Base-by-base conservation (phyloP, 768 basidiomycete species). In the Stropharia rugosoannulata region DNA sequence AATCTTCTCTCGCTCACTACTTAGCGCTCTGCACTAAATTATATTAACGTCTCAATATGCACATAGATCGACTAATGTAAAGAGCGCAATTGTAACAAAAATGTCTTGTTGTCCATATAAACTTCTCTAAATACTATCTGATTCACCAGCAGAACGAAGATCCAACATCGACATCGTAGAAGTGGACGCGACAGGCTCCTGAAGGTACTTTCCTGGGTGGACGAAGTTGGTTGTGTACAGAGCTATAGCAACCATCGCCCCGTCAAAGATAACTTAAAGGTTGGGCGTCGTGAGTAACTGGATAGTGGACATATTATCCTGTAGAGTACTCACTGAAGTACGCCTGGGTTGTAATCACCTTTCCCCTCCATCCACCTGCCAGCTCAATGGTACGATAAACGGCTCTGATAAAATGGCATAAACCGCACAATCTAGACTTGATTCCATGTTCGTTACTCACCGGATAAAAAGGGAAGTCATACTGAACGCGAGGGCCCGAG, bases 341-440 rank as follows among this genome's bases (percentile, higher is more conserved):
- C 4, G 72, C 59, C 58, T 86, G 68, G 1, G 78, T 80, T 9
- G 64, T 58, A 55, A 83, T 81, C 55, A 85, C 75, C 2, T 61
- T 59, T 8, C 84, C 83, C 25, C 59, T 57, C 80, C 82, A 86
- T 0, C 82, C 83, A 48, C 78, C 73, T 1, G 71, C 59, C 8
- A 80, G 64, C 63, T 83, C 82, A 41, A 78, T 67, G 0, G 79
- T 79, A 46, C 83, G 77, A 64, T 82, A 85, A 8, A 83, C 63
- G 10, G 76, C 73, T 50, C 77, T 78, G 38, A 12, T 16, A 27
- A 8, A n/a, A 46, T 4, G 32, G 11, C 0, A 32, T 15, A 19
- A 48, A 35, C 13, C 12, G 10, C 16, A 18, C 13, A 37, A 11
- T 38, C 25, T 22, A 27, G 13, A 16, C 29, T 32, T 32, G 29